Conservation (phyloP, 2,329 filamentous ascomycete genomes). For the Bipolaris bicolor region DNA sequence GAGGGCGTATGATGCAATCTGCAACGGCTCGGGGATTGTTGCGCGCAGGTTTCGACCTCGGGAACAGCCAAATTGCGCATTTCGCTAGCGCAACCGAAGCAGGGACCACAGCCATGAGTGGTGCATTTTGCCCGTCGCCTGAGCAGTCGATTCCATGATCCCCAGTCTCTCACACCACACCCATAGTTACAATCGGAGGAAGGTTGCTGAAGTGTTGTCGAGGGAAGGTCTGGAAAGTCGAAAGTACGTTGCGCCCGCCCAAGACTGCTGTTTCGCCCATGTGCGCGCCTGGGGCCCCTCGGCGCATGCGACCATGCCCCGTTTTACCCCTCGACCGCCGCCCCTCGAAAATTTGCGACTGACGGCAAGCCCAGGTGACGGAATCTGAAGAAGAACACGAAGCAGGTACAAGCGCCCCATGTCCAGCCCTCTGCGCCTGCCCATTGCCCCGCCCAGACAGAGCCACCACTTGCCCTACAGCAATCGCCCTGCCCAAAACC, state of each 20-base stretch:
- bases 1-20: slow-evolving; percentile 19
- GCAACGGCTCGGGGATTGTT: slow-evolving; percentile 20
- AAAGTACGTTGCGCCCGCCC: slow-evolving; percentile 35
- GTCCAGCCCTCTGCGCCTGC: slow-evolving; percentile 3
- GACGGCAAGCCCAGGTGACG: slow-evolving; percentile 42
- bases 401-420: slow-evolving; percentile 36
- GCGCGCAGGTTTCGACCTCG: slow-evolving; percentile 30
- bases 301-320: slow-evolving; percentile 31
- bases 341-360: slow-evolving; percentile 40
- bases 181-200: slow-evolving; percentile 35
- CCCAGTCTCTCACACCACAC: slow-evolving; percentile 30
- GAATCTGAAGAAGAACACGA: slow-evolving; percentile 35
- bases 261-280: background rate
- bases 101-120: slow-evolving; percentile 29
- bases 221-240: slow-evolving; percentile 50
- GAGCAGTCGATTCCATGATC: slow-evolving; percentile 26
- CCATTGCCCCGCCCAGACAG: slow-evolving; percentile 5
- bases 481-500: slow-evolving; percentile 31
- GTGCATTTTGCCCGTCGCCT: slow-evolving; percentile 35
- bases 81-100: slow-evolving; percentile 29
- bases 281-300: slow-evolving; percentile 19
- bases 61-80: slow-evolving; percentile 34
- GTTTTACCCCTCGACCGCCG: slow-evolving; percentile 33
- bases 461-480: slow-evolving; percentile 17
- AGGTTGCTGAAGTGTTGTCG: slow-evolving; percentile 49